Conservation (phyloP, 805 yeast species). For the Maudiozyma turicensis region DNA sequence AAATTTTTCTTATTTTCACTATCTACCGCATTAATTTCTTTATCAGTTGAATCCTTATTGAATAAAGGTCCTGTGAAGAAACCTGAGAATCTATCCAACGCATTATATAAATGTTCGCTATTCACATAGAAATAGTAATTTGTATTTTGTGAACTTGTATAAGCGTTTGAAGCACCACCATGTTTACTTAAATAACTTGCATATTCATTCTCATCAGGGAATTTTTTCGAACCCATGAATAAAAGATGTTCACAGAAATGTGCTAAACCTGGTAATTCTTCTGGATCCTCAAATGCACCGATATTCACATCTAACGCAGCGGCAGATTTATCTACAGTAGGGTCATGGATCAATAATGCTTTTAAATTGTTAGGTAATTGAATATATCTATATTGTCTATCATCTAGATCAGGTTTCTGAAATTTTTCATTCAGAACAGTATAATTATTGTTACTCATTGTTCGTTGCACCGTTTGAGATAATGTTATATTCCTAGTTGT, state of each 20-base stretch:
- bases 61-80: conserved; percentile 84
- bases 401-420: conserved; percentile 46
- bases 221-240: conserved; percentile 74
- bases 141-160: conserved; percentile 80
- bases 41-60: conserved; percentile 61
- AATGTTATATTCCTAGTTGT: not conserved
- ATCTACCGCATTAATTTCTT: conserved; percentile 92
- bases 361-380: conserved; percentile 47
- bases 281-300: conserved; percentile 65
- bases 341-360: conserved; percentile 58
- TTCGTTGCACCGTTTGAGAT: not conserved
- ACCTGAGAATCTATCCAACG: conserved; percentile 86
- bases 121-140: conserved; percentile 84
- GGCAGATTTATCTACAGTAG: conserved; percentile 63
- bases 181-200: conserved; percentile 68
- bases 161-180: conserved; percentile 87
- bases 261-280: conserved; percentile 60
- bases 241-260: conserved; percentile 68
- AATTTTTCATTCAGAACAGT: conserved; percentile 12
- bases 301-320: conserved; percentile 73
- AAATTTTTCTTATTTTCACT: conserved; percentile 91
- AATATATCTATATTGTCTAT: conserved; percentile 63
- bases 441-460: not conserved
- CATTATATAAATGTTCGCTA: conserved; percentile 69
- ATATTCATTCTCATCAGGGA: conserved; percentile 72